Evolutionary conservation across 1,284 basidiomycete genomes (phyloP), one percentile per base, ranked within the genome.

Genomic region (Malassezia equina): DNA sequence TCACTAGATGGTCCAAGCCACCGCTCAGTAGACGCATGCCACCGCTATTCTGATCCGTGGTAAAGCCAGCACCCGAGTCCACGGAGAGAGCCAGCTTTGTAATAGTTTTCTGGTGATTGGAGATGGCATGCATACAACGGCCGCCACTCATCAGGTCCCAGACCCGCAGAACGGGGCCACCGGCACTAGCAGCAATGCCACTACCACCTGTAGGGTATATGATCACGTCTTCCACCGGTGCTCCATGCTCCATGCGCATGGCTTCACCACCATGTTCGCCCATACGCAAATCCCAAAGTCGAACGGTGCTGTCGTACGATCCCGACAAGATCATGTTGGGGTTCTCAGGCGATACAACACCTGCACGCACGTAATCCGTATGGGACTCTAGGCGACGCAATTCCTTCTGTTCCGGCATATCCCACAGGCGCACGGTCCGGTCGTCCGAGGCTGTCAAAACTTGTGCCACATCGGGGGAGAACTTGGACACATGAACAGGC

Each of bases 61-160:
- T 52, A 33, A 59, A 64, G 19, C 65, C 68, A 8, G 66, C 69
- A 21, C 66, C 68, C 1, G 62, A 64, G 23, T 66, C 57, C 39
- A 69, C 62, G 1, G 62, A 64, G 23, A 73, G 59, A 12, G 66
- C 61, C 24, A 96, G 80, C 21, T 86, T 82, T 0, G 93, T 98
- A 57, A 99, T 84, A 0, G 91, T 93, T 78, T 99, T 99, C 76
- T 96, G 93, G 75, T 99, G 94, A 77, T 98, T 98, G 8, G 69
- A 72, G 19, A 71, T 60, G 24, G 62, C 60, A n/a, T 63, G 61
- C 49, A 63, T 63, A 47, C 66, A 69, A 13, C 86, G 81, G 6
- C 90, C 88, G 27, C 89, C 90, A 36, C 90, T 88, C 29, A 93
- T 84, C 33, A 99, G 78, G 75, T 99, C 94, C 93, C 94, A 99